Evolutionary conservation across 73 alveolate genomes (phyloP), one percentile per base, ranked within the genome.

Genomic region (Effrenium voratum): DNA sequence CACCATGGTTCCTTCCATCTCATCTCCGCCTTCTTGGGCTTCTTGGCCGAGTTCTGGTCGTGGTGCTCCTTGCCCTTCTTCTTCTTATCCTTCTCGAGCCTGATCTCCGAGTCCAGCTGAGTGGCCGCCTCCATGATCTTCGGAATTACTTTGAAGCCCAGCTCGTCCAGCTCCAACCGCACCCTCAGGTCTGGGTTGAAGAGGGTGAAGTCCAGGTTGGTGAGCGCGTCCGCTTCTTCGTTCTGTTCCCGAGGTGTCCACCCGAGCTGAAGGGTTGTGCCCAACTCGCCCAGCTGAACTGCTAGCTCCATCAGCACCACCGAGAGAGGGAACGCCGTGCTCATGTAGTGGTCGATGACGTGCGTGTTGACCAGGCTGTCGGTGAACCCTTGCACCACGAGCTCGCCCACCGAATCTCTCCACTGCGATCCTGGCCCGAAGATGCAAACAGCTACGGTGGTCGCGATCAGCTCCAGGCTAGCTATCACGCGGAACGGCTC

Each of bases 191-290:
- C 63, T 30, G 38, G 55, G 5, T 46, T 15, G 59, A 77, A 77
- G 43, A 55, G 60, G 22, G 4, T 36, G 43, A 77, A 77, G 1
- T 12, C 34, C 40, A 3, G 60, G 19, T 41, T 77, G 2, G 63
- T 77, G 22, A 77, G 63, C 22, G 87, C 87, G 24, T 77, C 87
- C 1, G 87, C 87, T 45, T 77, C 43, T 0, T 3, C 41, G 60
- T 77, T 77, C 38, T 77, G 87, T 1, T 77, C 87, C 43, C 87
- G 38, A 0, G 87, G 87, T 5, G 41, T 28, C 87, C 87, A 77
- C 10, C 59, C 60, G 2, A 77, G 40, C 63, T 2, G 36, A 36
- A 41, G 19, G 34, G 41, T 24, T 0, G 59, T 19, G 38, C 41
- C 26, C 59, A 77, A 34, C 87, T 30, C 2, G 44, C 41, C 55